phyloP scores from a whole-genome alignment of 169 alveolate species.

The Plasmodium berghei region DNA sequence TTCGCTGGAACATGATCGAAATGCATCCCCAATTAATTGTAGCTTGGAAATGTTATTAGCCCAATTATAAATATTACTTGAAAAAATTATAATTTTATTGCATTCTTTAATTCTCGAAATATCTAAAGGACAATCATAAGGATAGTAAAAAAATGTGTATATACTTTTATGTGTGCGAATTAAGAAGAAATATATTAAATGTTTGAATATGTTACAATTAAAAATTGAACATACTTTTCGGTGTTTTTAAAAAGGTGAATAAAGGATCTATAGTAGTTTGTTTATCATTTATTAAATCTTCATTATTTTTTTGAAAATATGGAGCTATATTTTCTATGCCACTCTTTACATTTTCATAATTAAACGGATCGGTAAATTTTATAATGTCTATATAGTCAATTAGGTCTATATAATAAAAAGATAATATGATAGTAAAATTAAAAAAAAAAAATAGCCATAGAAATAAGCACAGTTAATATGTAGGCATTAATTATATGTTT shows the following conservation, averaged over 20 bases:
- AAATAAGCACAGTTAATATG: not conserved
- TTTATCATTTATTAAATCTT: constrained; percentile 8
- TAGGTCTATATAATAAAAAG: constrained; percentile 28
- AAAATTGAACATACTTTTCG: constrained; percentile 17
- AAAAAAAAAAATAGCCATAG: not conserved
- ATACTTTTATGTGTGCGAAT: not conserved
- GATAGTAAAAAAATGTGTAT: constrained; percentile 6
- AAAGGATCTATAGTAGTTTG: constrained; percentile 46
- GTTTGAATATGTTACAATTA: not conserved
- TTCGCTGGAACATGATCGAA: constrained; percentile 20
- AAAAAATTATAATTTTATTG: constrained; percentile 38
- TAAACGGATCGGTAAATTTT: constrained; percentile 55
- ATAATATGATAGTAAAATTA: not conserved
- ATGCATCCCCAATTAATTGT: constrained; percentile 37
- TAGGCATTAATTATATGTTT: not conserved
- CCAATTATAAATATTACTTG: constrained; percentile 62
- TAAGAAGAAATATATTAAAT: not conserved
- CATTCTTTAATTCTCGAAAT: constrained; percentile 35
- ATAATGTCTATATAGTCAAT: constrained; percentile 61
- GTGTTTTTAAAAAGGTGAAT: constrained; percentile 41
- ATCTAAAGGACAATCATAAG: constrained; percentile 4
- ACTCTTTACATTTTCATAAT: constrained; percentile 57
- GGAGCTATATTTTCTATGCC: constrained; percentile 47
- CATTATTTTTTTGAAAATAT: constrained; percentile 35
- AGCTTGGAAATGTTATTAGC: constrained; percentile 26